Percentiles rank a stretch among this genome's conserved stretches.
These are phyloP conservation scores for Penicillium sp. DNA, from an alignment of 2,329 filamentous ascomycete species.

Conservation along the genomic window DNA sequence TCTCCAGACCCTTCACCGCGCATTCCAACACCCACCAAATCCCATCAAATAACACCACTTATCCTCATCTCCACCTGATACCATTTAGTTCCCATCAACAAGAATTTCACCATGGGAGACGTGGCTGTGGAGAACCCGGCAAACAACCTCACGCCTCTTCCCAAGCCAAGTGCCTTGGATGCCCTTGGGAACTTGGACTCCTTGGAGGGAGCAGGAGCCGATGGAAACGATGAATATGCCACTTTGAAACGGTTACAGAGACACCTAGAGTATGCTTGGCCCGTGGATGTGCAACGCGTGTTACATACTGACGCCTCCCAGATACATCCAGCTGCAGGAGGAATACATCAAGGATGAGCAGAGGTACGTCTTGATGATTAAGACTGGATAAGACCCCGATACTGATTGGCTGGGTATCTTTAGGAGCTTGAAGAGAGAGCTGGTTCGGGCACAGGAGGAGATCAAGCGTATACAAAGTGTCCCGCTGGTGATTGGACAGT, in stretches of 20 bases:
- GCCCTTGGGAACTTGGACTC: slow-evolving; percentile 88
- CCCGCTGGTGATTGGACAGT: slow-evolving; percentile 95
- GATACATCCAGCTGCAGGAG: slow-evolving; percentile 95
- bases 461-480: slow-evolving; percentile 99
- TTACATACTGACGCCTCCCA: slow-evolving; percentile 37
- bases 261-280: slow-evolving; percentile 75
- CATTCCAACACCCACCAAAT: slow-evolving; percentile 2
- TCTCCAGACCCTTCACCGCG: neutral
- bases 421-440: slow-evolving; percentile 92
- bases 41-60: neutral
- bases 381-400: neutral
- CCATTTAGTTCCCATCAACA: neutral
- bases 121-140: slow-evolving; percentile 78
- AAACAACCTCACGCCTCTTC: slow-evolving; percentile 72
- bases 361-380: slow-evolving; percentile 55
- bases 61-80: neutral
- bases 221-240: slow-evolving; percentile 89
- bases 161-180: slow-evolving; percentile 71
- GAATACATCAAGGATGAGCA: slow-evolving; percentile 99
- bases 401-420: slow-evolving; percentile 12
- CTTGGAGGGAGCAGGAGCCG: slow-evolving; percentile 77
- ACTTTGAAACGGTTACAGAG: slow-evolving; percentile 94
- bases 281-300: neutral
- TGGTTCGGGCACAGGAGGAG: slow-evolving; percentile 96
- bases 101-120: slow-evolving; percentile 69